Percentiles rank a stretch among this genome's conserved stretches.
Conservation (phyloP, 2,329 filamentous ascomycete genomes). For the Diaporthe sp. region DNA sequence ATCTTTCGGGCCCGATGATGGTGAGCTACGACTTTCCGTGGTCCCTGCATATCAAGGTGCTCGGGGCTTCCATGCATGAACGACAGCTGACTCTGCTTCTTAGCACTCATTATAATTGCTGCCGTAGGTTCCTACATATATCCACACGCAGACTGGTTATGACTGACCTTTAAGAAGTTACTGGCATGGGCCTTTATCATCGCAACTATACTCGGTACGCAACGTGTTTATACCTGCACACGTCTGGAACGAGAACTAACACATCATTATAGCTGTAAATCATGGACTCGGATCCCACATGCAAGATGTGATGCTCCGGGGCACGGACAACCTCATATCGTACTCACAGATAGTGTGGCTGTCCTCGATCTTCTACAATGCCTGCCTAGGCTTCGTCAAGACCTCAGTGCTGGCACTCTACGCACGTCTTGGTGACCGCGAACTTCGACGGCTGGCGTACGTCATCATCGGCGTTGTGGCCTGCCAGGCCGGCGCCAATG, state of each 20-base stretch:
- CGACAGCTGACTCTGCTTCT: background rate
- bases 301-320: constrained; percentile 5
- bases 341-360: constrained; percentile 53
- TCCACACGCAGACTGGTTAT: no score
- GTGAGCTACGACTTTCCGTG: background rate
- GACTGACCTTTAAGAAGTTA: constrained; percentile 2
- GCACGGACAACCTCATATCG: constrained; percentile 17
- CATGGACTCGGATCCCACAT: constrained; percentile 32
- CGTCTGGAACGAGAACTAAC: background rate
- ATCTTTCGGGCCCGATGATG: constrained; percentile 22
- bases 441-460: constrained; percentile 52
- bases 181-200: constrained; percentile 32
- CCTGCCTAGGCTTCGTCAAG: constrained; percentile 62
- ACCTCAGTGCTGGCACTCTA: constrained; percentile 62
- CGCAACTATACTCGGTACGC: constrained; percentile 23
- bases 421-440: constrained; percentile 56
- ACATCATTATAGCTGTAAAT: background rate
- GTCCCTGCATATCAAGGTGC: background rate
- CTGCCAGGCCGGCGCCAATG: constrained; percentile 57
- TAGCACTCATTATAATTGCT: constrained; percentile 11
- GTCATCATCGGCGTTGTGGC: constrained; percentile 57
- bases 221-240: no score
- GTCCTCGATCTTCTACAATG: constrained; percentile 63
- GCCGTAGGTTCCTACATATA: background rate
- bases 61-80: background rate